Evolutionary conservation across 768 basidiomycete genomes (phyloP).

Genomic region (Boletus pseudopeckii): DNA sequence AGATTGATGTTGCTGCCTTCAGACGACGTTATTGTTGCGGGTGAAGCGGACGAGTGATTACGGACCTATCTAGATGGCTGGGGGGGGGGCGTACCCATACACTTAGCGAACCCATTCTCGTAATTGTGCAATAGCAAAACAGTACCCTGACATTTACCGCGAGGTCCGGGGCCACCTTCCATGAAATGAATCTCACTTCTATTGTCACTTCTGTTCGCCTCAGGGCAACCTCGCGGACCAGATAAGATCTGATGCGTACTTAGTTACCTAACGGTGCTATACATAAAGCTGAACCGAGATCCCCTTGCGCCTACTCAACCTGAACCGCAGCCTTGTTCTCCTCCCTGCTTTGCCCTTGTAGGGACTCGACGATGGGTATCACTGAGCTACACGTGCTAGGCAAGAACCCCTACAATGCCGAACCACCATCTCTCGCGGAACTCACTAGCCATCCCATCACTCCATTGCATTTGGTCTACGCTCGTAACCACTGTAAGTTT

Average conservation of each 20-base stretch:
- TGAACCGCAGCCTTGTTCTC: not conserved
- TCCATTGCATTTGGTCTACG: conserved; percentile 63
- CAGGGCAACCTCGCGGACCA: not conserved
- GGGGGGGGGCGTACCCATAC: conserved; percentile 7
- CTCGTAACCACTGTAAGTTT: conserved; percentile 68
- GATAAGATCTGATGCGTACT: not conserved
- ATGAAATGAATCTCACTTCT: not conserved
- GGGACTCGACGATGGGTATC: conserved; percentile 18
- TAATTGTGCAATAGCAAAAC: conserved; percentile 22
- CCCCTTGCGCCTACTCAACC: not conserved
- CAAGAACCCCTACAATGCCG: conserved; percentile 63
- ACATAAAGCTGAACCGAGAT: conserved; percentile 1
- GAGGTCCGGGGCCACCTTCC: not conserved
- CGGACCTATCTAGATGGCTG: conserved; percentile 17
- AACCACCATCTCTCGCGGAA: conserved; percentile 58
- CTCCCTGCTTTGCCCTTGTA: not conserved
- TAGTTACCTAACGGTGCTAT: not conserved
- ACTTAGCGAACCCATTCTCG: conserved; percentile 18
- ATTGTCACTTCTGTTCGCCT: not conserved
- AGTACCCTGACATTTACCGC: not conserved
- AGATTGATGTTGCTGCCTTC: conserved; percentile 7
- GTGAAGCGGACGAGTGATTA: conserved; percentile 62
- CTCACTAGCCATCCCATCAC: conserved; percentile 46
- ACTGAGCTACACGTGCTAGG: conserved; percentile 19
- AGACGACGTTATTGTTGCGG: conserved; percentile 80